Evolutionary conservation across 371 early-diverging fungal genomes (phyloP), one percentile per base, ranked within the genome.

Genomic region (Mortierella sp.): DNA sequence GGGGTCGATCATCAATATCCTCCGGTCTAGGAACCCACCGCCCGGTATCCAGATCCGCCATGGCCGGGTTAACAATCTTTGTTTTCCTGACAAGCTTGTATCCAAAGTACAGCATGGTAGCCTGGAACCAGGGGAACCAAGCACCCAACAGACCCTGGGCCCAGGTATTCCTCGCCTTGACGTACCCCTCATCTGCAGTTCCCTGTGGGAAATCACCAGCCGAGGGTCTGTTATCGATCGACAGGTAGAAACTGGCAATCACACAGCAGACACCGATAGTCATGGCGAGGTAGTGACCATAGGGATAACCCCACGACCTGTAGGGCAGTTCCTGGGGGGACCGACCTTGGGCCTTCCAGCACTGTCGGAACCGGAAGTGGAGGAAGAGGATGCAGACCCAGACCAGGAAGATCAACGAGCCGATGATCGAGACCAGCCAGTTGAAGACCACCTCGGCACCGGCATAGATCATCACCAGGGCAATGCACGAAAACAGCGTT

Each of bases 311-410:
- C 69, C 91, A 89, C 0, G 95, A 89, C 31, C 70, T 77, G 82
- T 92, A 97, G 0, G 96, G 96, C 53, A 96, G 85, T 19, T 93
- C 93, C 0, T 86, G 71, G 61, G 94, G 73, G 24, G 78, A 76
- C 64, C 90, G 89, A 6, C 93, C 94, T 80, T 96, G 97, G 7
- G 88, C 87, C 16, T 85, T 79, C 72, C 90, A 94, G 26, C 95
- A 96, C n/a, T n/a, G n/a, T n/a, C n/a, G n/a, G 26, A 86, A 89
- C 39, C 96, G 93, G 91, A 97, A 97, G 6, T 96, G 93, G 77
- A 93, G 90, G 71, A 92, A 81, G 10, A 90, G 87, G 74, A 97
- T 96, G 50, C 91, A 90, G 69, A 91, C 72, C 96, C 96, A 97
- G 66, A 92, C 91, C 65, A 94, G 84, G 70, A 96, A 93, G 52